Base-by-base conservation (phyloP, 1,284 basidiomycete genomes). In the Amylostereum chailletii region DNA sequence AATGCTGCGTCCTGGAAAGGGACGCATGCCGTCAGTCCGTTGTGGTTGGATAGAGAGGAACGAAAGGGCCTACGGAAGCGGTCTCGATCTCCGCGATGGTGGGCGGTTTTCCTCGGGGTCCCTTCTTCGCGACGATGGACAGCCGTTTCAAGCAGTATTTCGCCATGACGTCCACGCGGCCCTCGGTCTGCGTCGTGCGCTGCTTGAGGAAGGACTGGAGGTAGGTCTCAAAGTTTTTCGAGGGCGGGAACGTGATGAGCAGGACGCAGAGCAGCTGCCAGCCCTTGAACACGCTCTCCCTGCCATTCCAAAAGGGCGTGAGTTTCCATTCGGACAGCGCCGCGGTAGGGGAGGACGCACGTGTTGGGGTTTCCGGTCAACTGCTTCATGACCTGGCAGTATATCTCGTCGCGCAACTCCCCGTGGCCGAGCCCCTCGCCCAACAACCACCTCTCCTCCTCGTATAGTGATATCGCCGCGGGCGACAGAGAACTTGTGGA, bases 211-310 rank as follows among this genome's bases (percentile, higher is more conserved):
- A 95, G 8, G 77, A 73, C 34, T 76, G 78, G 3, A 95, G 74
- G 62, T 90, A 90, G 0, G 81, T 74, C 62, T 92, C 89, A 57
- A 95, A 92, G 62, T 91, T 85, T 66, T 91, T 91, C 19, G 90
- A 93, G 0, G 93, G 93, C 3, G 90, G 87, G 63, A 95, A 95
- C 1, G 90, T 86, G 48, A 89, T 79, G 11, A 94, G 73, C 31
- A 94, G 69, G 0, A 94, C 91, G 61, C 90, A 94, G 34, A 95
- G 70, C 42, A 95, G 69, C 62, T 95, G 93, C 87, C 92, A 95
- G 31, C 92, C 93, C 57, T 84, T 85, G 68, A 94, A 91, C 34
- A 81, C 65, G 57, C 88, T 86, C 59, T 93, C 89, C 27, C 88
- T 90, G 54, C n/a, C 19, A 19, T 19, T 19, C 19, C 19, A 19